A percentile compares a stretch with the other conserved stretches of the same genome.
Evolutionary conservation across 2,329 filamentous ascomycete species (phyloP).

Genomic region (Sporothrix euskadiensis): DNA sequence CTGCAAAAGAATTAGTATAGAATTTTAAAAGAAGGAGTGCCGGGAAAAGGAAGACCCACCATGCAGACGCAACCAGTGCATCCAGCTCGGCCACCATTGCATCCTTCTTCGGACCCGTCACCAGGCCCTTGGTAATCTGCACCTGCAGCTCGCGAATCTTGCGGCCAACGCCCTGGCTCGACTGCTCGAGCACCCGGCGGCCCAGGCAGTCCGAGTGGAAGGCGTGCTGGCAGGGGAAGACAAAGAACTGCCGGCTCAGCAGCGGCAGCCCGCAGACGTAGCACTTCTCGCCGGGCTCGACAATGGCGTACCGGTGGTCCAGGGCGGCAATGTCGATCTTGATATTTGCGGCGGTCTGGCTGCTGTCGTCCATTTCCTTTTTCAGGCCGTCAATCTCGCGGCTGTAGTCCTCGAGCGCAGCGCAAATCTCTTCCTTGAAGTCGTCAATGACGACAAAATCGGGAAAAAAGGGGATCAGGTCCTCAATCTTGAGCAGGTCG

Average conservation of each 20-base stretch:
- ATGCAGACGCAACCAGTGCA: slow-evolving; percentile 84
- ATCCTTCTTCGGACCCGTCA: slow-evolving; percentile 71
- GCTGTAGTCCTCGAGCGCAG: slow-evolving; percentile 88
- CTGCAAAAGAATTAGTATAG: neutral
- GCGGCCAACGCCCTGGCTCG: slow-evolving; percentile 71
- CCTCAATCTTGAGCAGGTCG: slow-evolving; percentile 90
- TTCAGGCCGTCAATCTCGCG: slow-evolving; percentile 86
- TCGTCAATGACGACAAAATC: slow-evolving; percentile 99
- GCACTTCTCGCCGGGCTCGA: slow-evolving; percentile 93
- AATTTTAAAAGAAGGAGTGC: neutral
- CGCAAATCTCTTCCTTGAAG: slow-evolving; percentile 97
- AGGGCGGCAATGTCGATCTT: slow-evolving; percentile 83
- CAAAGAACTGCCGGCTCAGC: slow-evolving; percentile 90
- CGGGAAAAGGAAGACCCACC: slow-evolving; percentile 39
- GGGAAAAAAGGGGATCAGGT: slow-evolving; percentile 96
- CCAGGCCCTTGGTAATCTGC: slow-evolving; percentile 74
- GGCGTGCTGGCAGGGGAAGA: slow-evolving; percentile 96
- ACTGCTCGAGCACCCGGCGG: slow-evolving; percentile 78
- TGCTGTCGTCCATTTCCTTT: slow-evolving; percentile 93
- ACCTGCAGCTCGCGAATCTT: slow-evolving; percentile 83
- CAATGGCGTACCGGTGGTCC: slow-evolving; percentile 89
- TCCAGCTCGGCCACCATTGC: slow-evolving; percentile 86
- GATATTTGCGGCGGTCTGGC: slow-evolving; percentile 85
- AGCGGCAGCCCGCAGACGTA: slow-evolving; percentile 84
- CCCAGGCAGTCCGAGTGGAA: slow-evolving; percentile 96